These are phyloP conservation scores for Dactylonectria estremocensis DNA, from an alignment of 2,329 filamentous ascomycete species.

Conservation along the genomic window DNA sequence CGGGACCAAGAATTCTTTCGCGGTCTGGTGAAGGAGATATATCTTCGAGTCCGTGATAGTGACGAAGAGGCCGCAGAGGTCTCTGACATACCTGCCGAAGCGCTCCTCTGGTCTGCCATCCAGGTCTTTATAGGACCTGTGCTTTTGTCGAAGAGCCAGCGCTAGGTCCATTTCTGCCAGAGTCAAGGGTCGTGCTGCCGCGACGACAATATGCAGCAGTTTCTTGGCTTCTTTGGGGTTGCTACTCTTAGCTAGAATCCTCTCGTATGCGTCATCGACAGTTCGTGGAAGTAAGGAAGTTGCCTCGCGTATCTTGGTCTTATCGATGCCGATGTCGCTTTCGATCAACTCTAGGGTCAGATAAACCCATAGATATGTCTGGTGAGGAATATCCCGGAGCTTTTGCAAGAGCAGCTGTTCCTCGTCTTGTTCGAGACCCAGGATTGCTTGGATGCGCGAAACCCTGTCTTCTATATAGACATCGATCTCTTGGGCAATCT, in stretches of 20 bases:
- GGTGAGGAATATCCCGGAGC: constrained; percentile 28
- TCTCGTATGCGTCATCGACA: constrained; percentile 47
- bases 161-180: constrained; percentile 24
- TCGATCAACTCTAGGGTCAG: constrained; percentile 38
- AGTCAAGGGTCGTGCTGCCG: constrained; percentile 43
- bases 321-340: constrained; percentile 20
- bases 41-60: not conserved
- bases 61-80: constrained; percentile 45
- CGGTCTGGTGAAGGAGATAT: constrained; percentile 11
- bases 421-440: too few species aligned
- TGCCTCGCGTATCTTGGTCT: constrained; percentile 9
- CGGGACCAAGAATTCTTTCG: constrained; percentile 13
- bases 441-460: too few species aligned
- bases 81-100: constrained; percentile 36
- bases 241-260: constrained; percentile 40
- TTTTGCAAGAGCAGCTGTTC: constrained; percentile 3
- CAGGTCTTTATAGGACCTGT: constrained; percentile 30
- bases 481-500: constrained; percentile 44
- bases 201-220: constrained; percentile 44
- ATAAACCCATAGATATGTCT: constrained; percentile 48
- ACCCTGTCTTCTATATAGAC: too few species aligned
- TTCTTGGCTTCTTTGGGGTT: constrained; percentile 29
- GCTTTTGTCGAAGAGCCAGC: constrained; percentile 24
- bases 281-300: constrained; percentile 37
- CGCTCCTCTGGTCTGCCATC: constrained; percentile 17